A percentile compares a stretch with the other conserved stretches of the same genome.
phyloP scores from a whole-genome alignment of 2,329 filamentous ascomycete species.

The Fusarium buxicola region DNA sequence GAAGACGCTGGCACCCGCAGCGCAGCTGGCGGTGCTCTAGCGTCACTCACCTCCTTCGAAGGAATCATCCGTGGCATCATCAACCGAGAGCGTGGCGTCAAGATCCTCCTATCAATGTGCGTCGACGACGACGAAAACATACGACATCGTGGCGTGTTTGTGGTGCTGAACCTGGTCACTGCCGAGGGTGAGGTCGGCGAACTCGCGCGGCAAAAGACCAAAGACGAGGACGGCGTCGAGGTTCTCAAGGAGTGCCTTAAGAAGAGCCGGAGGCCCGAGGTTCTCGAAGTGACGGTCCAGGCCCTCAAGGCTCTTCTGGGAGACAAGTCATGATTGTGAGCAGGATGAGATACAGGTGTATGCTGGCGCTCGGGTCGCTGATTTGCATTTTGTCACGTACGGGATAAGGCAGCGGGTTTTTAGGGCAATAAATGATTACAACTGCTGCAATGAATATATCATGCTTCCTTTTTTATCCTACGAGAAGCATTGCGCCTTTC shows the following conservation, averaged over 20 bases:
- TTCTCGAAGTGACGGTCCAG: constrained; percentile 78
- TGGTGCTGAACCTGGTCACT: constrained; percentile 77
- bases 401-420: constrained; percentile 25
- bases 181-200: constrained; percentile 74
- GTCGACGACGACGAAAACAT: constrained; percentile 77
- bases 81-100: constrained; percentile 76
- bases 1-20: constrained; percentile 83
- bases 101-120: constrained; percentile 84
- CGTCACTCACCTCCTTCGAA: constrained; percentile 84
- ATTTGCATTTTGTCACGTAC: constrained; percentile 9
- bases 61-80: constrained; percentile 78
- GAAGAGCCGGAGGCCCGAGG: constrained; percentile 74
- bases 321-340: constrained; percentile 41
- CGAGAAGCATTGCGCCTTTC: constrained; percentile 27
- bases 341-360: constrained; percentile 11
- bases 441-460: constrained; percentile 33
- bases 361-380: constrained; percentile 8
- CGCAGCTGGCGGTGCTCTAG: constrained; percentile 89
- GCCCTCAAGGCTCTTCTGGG: constrained; percentile 76
- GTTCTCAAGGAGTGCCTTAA: constrained; percentile 76
- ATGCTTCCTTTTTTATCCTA: constrained; percentile 13
- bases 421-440: constrained; percentile 30
- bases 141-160: constrained; percentile 79
- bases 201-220: constrained; percentile 69
- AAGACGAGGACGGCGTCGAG: constrained; percentile 72